These are phyloP conservation scores for Trifolium dubium DNA, from an alignment of 306 rosid species.

Conservation along the genomic window DNA sequence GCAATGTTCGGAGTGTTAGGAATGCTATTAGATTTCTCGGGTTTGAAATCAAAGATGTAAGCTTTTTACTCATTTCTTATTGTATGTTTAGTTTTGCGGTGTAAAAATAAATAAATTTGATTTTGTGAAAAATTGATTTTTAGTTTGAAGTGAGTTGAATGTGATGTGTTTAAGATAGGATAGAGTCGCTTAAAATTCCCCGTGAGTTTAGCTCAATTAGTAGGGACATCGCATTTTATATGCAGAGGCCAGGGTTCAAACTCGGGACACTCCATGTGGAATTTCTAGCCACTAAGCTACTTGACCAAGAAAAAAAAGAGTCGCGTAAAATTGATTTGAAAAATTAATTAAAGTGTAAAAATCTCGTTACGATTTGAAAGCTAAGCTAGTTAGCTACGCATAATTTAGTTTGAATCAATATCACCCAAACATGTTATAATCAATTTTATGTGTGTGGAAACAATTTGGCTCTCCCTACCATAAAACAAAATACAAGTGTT, in stretches of 20 bases:
- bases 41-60: conserved; percentile 85
- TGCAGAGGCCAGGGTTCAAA: too few relatives aligned
- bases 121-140: neutral
- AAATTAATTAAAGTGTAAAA: neutral
- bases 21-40: conserved; percentile 87
- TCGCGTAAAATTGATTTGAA: too few relatives aligned
- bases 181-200: too few relatives aligned
- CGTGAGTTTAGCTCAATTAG: too few relatives aligned
- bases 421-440: neutral
- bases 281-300: too few relatives aligned
- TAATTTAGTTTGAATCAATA: neutral
- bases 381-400: too few relatives aligned
- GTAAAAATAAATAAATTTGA: too few relatives aligned
- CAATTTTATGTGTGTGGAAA: neutral
- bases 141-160: neutral
- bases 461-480: neutral
- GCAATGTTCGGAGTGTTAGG: conserved; percentile 88
- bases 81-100: neutral
- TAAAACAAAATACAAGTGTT: neutral
- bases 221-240: too few relatives aligned
- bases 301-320: too few relatives aligned
- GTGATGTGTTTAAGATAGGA: neutral
- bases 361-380: neutral
- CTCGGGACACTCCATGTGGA: too few relatives aligned
- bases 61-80: conserved; percentile 14